A percentile compares a stretch with the other conserved stretches of the same genome.
Evolutionary conservation across 2,329 filamentous ascomycete genomes (phyloP).

Genomic region (Fusarium keratoplasticum): DNA sequence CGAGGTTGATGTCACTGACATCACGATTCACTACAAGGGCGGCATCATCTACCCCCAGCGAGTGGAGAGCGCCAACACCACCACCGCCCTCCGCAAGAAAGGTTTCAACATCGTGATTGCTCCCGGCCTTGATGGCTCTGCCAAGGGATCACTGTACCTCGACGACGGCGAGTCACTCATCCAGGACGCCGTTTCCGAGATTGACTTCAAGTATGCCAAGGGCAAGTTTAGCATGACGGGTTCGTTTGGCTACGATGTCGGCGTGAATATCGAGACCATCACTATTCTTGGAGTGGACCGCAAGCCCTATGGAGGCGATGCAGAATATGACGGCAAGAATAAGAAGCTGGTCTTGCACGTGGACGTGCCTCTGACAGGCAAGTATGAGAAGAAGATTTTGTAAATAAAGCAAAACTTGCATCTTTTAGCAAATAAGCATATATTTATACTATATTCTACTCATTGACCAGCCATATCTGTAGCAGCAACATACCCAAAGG

Average conservation of each 20-base stretch:
- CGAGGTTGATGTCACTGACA: slow-evolving; percentile 58
- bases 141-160: slow-evolving; percentile 75
- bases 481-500: slow-evolving; percentile 49
- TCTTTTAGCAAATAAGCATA: background rate
- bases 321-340: slow-evolving; percentile 38
- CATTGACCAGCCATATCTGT: background rate
- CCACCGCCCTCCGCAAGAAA: slow-evolving; percentile 69
- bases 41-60: slow-evolving; percentile 72
- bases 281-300: slow-evolving; percentile 57
- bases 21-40: slow-evolving; percentile 74
- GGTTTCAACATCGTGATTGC: slow-evolving; percentile 78
- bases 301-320: slow-evolving; percentile 23
- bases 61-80: slow-evolving; percentile 68
- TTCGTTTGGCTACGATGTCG: slow-evolving; percentile 63
- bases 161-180: slow-evolving; percentile 78
- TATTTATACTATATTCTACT: background rate
- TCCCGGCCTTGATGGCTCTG: slow-evolving; percentile 69
- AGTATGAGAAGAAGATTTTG: slow-evolving; percentile 7
- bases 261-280: slow-evolving; percentile 58
- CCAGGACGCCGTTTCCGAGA: slow-evolving; percentile 65
- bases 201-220: slow-evolving; percentile 70
- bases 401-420: background rate
- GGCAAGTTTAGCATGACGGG: slow-evolving; percentile 64
- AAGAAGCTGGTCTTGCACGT: slow-evolving; percentile 37
- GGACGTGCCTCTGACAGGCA: slow-evolving; percentile 36